Conservation (phyloP, 2,329 filamentous ascomycete species). For the Fusarium sp. region DNA sequence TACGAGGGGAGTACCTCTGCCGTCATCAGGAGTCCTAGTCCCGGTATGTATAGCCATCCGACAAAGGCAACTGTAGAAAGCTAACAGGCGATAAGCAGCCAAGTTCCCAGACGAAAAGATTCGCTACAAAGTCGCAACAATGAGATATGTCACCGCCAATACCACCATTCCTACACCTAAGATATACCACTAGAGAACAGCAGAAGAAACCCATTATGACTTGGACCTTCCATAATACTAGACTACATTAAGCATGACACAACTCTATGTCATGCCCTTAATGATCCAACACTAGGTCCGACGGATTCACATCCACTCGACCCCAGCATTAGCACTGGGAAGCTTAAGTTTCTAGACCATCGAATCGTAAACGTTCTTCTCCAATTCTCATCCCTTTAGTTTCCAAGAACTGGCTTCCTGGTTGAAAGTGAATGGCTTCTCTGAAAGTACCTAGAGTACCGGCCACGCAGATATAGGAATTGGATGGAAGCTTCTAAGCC, state of each 20-base stretch:
- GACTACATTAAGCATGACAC: background rate
- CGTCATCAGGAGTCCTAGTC: background rate
- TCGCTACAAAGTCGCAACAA: background rate
- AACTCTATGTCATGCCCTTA: background rate
- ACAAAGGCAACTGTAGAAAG: fast-evolving
- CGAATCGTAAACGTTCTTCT: background rate
- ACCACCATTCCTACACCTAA: background rate
- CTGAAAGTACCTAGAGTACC: too few relatives aligned
- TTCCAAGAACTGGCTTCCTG: fast-evolving
- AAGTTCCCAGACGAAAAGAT: background rate
- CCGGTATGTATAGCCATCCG: fast-evolving
- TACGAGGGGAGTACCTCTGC: background rate
- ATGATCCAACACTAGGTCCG: background rate
- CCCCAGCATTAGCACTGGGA: fast-evolving
- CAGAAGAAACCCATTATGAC: background rate
- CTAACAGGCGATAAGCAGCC: background rate
- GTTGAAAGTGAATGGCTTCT: too few relatives aligned
- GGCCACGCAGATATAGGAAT: too few relatives aligned
- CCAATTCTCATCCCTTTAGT: background rate
- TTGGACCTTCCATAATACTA: background rate
- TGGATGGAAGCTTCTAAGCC: too few relatives aligned
- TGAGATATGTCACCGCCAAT: background rate
- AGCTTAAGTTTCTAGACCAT: background rate
- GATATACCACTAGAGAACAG: background rate
- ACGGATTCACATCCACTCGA: background rate